Percentiles rank a stretch among this genome's conserved stretches.
These are phyloP conservation scores for Ogataea ganodermae DNA, from an alignment of 805 yeast species.

Conservation along the genomic window DNA sequence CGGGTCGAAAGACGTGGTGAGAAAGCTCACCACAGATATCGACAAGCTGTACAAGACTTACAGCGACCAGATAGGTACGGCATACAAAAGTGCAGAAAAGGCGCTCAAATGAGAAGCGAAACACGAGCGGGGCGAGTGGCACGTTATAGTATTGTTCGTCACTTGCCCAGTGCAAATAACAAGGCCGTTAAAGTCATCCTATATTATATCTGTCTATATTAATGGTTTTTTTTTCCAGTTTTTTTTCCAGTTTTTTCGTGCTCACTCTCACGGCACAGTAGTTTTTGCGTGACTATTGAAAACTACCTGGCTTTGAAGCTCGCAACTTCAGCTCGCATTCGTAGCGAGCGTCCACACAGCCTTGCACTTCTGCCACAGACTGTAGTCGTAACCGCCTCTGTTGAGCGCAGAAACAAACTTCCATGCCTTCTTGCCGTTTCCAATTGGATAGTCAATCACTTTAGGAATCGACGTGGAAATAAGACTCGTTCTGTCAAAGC, in stretches of 20 bases:
- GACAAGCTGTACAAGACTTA: conserved; percentile 73
- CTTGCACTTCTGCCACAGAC: conserved; percentile 67
- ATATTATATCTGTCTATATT: conserved; percentile 8
- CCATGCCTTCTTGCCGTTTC: conserved; percentile 84
- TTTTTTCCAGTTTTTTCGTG: too few species aligned
- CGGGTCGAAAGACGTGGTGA: conserved; percentile 56
- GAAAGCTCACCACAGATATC: conserved; percentile 56
- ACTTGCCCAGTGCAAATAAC: neutral
- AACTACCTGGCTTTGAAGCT: neutral
- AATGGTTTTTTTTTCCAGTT: conserved; percentile 1
- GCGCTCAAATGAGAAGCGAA: conserved; percentile 26
- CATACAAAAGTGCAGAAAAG: conserved; percentile 56
- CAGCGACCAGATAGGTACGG: conserved; percentile 55
- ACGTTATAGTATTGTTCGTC: neutral
- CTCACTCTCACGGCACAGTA: too few species aligned
- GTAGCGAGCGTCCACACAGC: conserved; percentile 56
- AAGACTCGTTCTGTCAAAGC: conserved; percentile 79
- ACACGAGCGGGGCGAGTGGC: neutral
- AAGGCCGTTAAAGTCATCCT: neutral
- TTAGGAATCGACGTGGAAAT: conserved; percentile 83
- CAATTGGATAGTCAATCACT: conserved; percentile 89
- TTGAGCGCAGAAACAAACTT: conserved; percentile 79
- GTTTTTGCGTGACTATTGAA: too few species aligned
- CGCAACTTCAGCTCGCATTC: conserved; percentile 33
- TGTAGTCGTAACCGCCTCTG: conserved; percentile 77